These are phyloP conservation scores for Bidens hawaiensis DNA, from an alignment of 140 eudicot genomes.

Conservation along the genomic window DNA sequence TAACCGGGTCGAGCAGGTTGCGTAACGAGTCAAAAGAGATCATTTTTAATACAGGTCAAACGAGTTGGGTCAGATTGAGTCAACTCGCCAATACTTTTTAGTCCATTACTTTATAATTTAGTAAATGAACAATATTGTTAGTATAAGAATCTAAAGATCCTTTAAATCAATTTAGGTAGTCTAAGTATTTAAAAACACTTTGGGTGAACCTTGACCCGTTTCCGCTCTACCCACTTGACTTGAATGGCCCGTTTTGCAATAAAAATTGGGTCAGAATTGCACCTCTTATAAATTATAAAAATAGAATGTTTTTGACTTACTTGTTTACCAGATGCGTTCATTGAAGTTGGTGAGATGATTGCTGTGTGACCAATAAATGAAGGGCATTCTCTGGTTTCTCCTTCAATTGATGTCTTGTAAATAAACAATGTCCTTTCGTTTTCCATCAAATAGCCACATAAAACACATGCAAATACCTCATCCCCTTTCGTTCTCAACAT, in stretches of 20 bases:
- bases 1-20: not conserved
- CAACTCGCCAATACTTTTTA: not conserved
- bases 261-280: not conserved
- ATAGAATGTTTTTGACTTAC: slow-evolving; percentile 41
- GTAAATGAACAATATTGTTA: slow-evolving; percentile 2
- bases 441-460: slow-evolving; percentile 57
- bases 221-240: no score
- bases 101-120: not conserved
- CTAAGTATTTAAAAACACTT: not conserved
- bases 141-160: not conserved
- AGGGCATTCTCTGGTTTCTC: slow-evolving; percentile 59
- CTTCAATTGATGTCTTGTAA: slow-evolving; percentile 43
- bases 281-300: not conserved
- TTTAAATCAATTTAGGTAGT: not conserved
- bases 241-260: no score
- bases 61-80: not conserved
- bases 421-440: slow-evolving; percentile 50
- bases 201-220: slow-evolving; percentile 1
- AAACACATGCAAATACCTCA: slow-evolving; percentile 55
- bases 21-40: not conserved
- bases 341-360: slow-evolving; percentile 41
- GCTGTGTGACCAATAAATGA: slow-evolving; percentile 66
- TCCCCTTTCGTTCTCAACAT: slow-evolving; percentile 52
- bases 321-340: slow-evolving; percentile 48
- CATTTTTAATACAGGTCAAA: not conserved